Evolutionary conservation across 2,329 filamentous ascomycete genomes (phyloP).

Genomic region (Nothophoma quercina): DNA sequence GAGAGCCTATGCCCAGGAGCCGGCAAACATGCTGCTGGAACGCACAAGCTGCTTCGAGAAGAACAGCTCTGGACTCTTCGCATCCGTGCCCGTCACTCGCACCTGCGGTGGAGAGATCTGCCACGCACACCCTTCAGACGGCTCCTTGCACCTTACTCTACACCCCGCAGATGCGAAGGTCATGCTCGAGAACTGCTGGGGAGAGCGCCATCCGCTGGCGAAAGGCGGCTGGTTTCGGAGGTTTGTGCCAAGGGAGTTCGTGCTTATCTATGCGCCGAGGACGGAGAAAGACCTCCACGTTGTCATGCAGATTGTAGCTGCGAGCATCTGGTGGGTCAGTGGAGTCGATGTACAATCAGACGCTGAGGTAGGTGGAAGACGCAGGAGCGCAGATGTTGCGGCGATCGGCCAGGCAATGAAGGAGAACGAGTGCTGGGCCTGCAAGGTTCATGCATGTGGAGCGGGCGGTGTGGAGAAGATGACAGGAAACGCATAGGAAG

Average conservation of each 20-base stretch:
- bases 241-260: constrained; percentile 77
- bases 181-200: constrained; percentile 80
- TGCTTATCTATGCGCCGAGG: constrained; percentile 83
- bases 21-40: constrained; percentile 48
- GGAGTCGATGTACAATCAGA: constrained; percentile 45
- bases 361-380: constrained; percentile 19
- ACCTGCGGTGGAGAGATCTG: constrained; percentile 83
- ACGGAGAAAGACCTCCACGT: constrained; percentile 71
- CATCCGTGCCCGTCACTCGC: constrained; percentile 68
- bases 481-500: constrained; percentile 31
- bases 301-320: constrained; percentile 74
- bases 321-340: constrained; percentile 74
- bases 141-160: constrained; percentile 79
- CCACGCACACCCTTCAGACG: constrained; percentile 79
- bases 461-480: constrained; percentile 34
- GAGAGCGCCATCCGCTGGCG: constrained; percentile 72
- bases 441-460: constrained; percentile 37
- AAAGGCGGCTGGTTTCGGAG: constrained; percentile 70
- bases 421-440: constrained; percentile 35
- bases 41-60: constrained; percentile 82
- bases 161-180: constrained; percentile 79
- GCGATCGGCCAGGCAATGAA: constrained; percentile 29
- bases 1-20: constrained; percentile 29
- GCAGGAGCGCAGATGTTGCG: constrained; percentile 34
- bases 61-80: constrained; percentile 79